Conservation (phyloP, 148 eudicot species). For the Rhododendron molle region DNA sequence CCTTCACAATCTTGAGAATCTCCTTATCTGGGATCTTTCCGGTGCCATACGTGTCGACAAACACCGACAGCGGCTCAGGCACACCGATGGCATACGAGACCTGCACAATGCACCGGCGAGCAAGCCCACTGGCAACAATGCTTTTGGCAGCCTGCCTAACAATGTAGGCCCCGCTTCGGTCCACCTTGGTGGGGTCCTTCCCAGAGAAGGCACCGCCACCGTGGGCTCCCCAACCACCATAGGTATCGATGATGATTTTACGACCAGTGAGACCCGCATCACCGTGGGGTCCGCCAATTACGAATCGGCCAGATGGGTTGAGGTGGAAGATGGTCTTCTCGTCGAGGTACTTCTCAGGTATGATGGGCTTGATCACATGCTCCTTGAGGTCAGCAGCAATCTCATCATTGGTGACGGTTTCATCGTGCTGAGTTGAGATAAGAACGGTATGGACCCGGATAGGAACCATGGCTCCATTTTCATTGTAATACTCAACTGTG, state of each 20-base stretch:
- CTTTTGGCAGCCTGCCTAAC: constrained; percentile 31
- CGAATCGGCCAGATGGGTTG: constrained; percentile 34
- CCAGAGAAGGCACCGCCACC: constrained; percentile 30
- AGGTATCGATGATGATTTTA: constrained; percentile 29
- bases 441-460: constrained; percentile 25
- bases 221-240: constrained; percentile 32
- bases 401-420: constrained; percentile 28
- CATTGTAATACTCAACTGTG: constrained; percentile 26
- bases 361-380: constrained; percentile 23
- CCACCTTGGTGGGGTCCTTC: constrained; percentile 28
- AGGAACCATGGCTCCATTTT: constrained; percentile 29
- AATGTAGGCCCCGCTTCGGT: constrained; percentile 25
- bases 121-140: constrained; percentile 28
- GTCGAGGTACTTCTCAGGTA: constrained; percentile 25
- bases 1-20: constrained; percentile 35
- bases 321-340: constrained; percentile 35
- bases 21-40: constrained; percentile 38
- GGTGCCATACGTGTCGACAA: constrained; percentile 26
- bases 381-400: constrained; percentile 33
- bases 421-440: constrained; percentile 31
- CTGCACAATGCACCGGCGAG: constrained; percentile 29
- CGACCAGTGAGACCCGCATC: constrained; percentile 32
- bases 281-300: constrained; percentile 34
- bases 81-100: constrained; percentile 34
- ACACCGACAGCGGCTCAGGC: constrained; percentile 33